These are phyloP conservation scores for Epichloe hybrida DNA, from an alignment of 2,329 filamentous ascomycete genomes.

Conservation along the genomic window DNA sequence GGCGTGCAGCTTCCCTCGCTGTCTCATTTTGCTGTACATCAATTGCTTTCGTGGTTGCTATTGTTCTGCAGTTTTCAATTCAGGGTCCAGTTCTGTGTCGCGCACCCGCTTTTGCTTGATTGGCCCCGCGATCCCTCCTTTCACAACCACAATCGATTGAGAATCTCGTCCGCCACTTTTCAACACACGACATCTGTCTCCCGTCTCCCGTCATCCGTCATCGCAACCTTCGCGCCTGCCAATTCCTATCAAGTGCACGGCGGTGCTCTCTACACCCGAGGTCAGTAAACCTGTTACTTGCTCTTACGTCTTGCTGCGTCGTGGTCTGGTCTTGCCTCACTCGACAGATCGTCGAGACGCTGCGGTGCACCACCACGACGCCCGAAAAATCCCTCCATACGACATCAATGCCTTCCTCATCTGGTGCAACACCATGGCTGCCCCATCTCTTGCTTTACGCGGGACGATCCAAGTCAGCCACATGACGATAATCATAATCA, in stretches of 20 bases:
- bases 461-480: neutral
- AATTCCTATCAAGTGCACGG: neutral
- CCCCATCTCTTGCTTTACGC: neutral
- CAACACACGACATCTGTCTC: neutral
- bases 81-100: neutral
- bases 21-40: neutral
- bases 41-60: neutral
- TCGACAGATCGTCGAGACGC: neutral
- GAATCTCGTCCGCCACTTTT: slow-evolving; percentile 5
- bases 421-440: neutral
- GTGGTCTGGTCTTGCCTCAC: neutral
- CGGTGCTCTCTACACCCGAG: neutral
- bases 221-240: neutral
- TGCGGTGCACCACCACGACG: neutral
- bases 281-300: neutral
- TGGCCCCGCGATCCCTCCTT: slow-evolving; percentile 6
- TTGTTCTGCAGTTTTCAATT: slow-evolving; percentile 1
- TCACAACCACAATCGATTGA: slow-evolving; percentile 3
- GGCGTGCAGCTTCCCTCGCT: neutral
- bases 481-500: too few relatives aligned
- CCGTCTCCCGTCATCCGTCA: neutral
- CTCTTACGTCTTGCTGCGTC: neutral
- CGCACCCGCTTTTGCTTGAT: slow-evolving; percentile 1
- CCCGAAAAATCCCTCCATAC: neutral
- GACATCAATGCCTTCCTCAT: neutral